Base-by-base conservation (phyloP, 1,284 basidiomycete genomes). In the Ustilago xerochloae region DNA sequence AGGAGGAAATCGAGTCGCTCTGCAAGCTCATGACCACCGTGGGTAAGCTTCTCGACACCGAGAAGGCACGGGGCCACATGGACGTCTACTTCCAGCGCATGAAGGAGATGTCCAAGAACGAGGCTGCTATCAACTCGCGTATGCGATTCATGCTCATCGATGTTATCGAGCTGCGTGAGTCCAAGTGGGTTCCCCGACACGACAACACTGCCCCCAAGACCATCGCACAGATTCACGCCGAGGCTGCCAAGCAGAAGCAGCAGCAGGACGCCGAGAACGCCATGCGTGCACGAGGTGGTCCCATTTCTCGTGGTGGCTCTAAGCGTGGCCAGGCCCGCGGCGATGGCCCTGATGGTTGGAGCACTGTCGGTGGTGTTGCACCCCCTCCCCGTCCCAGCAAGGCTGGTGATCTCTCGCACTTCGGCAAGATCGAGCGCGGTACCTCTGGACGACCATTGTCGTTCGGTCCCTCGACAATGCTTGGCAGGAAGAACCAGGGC, bases 141-240 rank as follows among this genome's bases (percentile, higher is more conserved):
- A 93, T 97, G 89, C 90, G 91, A 63, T 97, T 93, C 87, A 97
- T 97, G 94, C 88, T 98, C 63, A 89, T 93, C 91, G 93, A 94
- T 85, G 88, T 97, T 43, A 89, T 96, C 74, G 96, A 98, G 84
- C 88, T 97, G 39, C 91, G 95, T 43, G 88, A 89, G 50, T 89
- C 90, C 62, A 90, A 90, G 80, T 99, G 96, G 96, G 84, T 90
- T 47, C 86, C 89, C 46, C 90, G 93, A 60, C 90, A 90, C 79
- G 87, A 87, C 66, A 88, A 91, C 47, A 89, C 90, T 50, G 92
- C 91, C n/a, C 92, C 95, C 16, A 89, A 92, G 55, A 95, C 94
- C 4, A 90, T 97, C 75, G 92, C 93, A 48, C 91, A 94, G 79
- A 89, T 97, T 41, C 94, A 96, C 82, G 91, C 94, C 85, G 88